Evolutionary conservation across 1,284 basidiomycete genomes (phyloP), one percentile per base, ranked within the genome.

Genomic region (Apiotrichum domesticum): DNA sequence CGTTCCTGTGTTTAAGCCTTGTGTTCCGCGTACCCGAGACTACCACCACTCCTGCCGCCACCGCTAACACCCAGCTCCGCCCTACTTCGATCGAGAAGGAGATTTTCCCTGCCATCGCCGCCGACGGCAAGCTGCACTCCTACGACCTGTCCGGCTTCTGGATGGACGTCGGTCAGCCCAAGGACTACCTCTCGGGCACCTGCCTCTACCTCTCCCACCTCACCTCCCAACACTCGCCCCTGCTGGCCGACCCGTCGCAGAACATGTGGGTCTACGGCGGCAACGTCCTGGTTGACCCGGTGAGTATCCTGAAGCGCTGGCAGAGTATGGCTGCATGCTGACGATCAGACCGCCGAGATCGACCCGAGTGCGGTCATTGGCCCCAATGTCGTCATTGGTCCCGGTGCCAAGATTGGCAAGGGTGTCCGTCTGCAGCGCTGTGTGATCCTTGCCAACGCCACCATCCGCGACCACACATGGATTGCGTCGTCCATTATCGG

Each of bases 101-200:
- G 65, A 76, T 79, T 63, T 80, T 80, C 79, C 80, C 80, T 34
- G 74, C 71, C 32, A 79, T 81, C 61, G 79, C 78, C 39, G 70
- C 70, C 35, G 80, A 80, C 63, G 66, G 70, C 29, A 79, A 81
- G 68, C 74, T 81, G 10, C 80, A 81, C 69, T 77, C 78, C 13
- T 80, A 75, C 68, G 80, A 81, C 70, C 74, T 81, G 40, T 69
- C 76, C 33, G 80, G 79, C 37, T 80, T 80, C 77, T 81, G 80
- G 80, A 80, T 80, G 79, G 80, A 81, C 65, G 76, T 81, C 43
- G 80, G 80, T 56, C 80, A 81, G 71, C 80, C 80, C 56, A 81
- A 81, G 68, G 78, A 79, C 64, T 79, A 68, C 71, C 62, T 79
- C 48, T 71, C 74, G 13, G 77, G 79, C 52, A 81, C 79, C 55